Base-by-base conservation (phyloP, 2,329 filamentous ascomycete genomes). In the Colletotrichum spinosum region DNA sequence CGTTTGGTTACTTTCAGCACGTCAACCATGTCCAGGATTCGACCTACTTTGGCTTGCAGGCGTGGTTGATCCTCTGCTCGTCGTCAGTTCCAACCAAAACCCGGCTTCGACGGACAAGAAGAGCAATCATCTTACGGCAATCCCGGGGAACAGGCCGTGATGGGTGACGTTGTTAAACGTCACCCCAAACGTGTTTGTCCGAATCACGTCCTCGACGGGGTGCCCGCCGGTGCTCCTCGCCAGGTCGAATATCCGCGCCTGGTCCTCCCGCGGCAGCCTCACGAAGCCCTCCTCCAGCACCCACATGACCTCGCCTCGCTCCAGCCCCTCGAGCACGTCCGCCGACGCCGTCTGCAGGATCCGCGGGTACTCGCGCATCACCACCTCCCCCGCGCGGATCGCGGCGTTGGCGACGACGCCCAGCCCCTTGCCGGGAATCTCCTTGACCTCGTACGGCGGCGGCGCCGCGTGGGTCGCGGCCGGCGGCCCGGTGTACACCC, bases 61-160 rank as follows among this genome's bases (percentile, higher is more conserved):
- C 77, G 42, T 79, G 77, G 60, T 79, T 79, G 42, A 79, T 54
- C 37, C 75, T 74, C 77, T 78, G 25, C 17, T 5, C 12, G 8
- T 44, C 8, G 39, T 39, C 38, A 25, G 25, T 2, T 2, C 48
- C 12, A 13, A 8, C 12, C 17, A 17, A 25, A 12, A 12, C 6
- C 25, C 25, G 25, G 25, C 9, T 4, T 42, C 7, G 9, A 42
- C 17, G 11, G 17, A 3, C 46, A 12, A 2, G n/a, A 15, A 15
- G 13, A 12, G 8, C 12, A 7, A 17, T 12, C 9, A 6, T 70
- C 74, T 65, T 55, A 77, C 76, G 69, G 75, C 72, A 49, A 78
- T 69, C 42, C 77, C 73, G 0, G 76, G 69, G 54, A 74, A 79
- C 8, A 78, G 65, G 1, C 70, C 77, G 34, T 75, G 70, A 46